Conservation (phyloP, 805 yeast species). For the Yamadazyma olivae region DNA sequence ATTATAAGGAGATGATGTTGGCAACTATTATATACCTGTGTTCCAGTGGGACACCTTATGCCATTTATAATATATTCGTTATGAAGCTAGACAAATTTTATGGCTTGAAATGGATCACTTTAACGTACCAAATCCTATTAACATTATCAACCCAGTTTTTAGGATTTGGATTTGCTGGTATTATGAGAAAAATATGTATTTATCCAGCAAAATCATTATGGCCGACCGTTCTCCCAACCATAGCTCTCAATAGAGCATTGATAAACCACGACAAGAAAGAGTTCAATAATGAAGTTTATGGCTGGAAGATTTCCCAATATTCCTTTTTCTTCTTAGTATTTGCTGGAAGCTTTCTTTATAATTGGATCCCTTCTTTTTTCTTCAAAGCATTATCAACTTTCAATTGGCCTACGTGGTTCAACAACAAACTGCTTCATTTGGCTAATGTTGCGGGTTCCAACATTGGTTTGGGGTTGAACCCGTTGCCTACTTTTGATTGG, state of each 20-base stretch:
- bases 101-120: conserved; percentile 41
- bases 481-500: conserved; percentile 44
- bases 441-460: conserved; percentile 37
- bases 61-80: conserved; percentile 40
- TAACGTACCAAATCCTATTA: conserved; percentile 53
- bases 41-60: conserved; percentile 41
- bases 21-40: conserved; percentile 42
- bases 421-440: conserved; percentile 35
- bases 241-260: conserved; percentile 41
- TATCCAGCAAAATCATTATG: conserved; percentile 41
- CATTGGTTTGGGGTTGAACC: conserved; percentile 40
- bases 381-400: conserved; percentile 37
- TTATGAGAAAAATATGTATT: conserved; percentile 53
- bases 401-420: conserved; percentile 47
- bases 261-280: conserved; percentile 26
- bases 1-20: conserved; percentile 44
- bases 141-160: conserved; percentile 55
- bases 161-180: conserved; percentile 67
- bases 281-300: conserved; percentile 19
- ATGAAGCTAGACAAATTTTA: conserved; percentile 42
- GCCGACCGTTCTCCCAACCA: conserved; percentile 44
- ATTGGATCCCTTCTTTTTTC: conserved; percentile 41
- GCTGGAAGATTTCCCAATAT: conserved; percentile 42
- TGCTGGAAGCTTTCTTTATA: conserved; percentile 34
- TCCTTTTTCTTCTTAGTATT: conserved; percentile 36